Percentiles rank a stretch among this genome's conserved stretches.
phyloP scores from a whole-genome alignment of 2,329 filamentous ascomycete genomes.

The Boeremia lycopersici region DNA sequence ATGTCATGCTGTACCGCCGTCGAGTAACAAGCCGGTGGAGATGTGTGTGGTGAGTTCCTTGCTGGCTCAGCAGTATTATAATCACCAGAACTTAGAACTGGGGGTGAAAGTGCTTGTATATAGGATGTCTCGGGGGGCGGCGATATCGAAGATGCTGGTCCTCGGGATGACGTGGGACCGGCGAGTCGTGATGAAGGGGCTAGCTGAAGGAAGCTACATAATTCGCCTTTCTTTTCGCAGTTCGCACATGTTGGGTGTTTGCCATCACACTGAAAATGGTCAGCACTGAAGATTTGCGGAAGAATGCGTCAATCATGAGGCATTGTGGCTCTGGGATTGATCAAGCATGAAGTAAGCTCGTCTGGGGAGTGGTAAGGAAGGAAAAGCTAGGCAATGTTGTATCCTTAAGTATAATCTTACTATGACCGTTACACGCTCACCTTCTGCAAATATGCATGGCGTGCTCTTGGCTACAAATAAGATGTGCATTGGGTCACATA shows the following conservation, averaged over 20 bases:
- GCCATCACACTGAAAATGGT: conserved; percentile 39
- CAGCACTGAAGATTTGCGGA: conserved; percentile 13
- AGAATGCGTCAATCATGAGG: not conserved
- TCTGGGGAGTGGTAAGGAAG: too few species aligned
- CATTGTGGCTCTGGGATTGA: not conserved
- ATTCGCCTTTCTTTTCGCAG: conserved; percentile 39
- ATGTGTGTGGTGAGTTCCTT: not conserved
- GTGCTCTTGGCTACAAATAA: not conserved
- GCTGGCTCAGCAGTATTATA: not conserved
- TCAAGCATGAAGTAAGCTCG: too few species aligned
- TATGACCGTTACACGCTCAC: too few species aligned
- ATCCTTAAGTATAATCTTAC: too few species aligned
- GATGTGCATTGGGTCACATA: not conserved
- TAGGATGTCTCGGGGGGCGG: conserved; percentile 4
- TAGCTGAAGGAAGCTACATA: conserved; percentile 43
- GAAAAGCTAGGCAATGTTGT: too few species aligned
- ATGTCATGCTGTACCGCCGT: conserved; percentile 18
- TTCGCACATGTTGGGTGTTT: conserved; percentile 41
- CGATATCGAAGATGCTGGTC: conserved; percentile 17
- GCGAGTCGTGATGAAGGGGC: conserved; percentile 40
- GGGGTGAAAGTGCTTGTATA: conserved; percentile 15
- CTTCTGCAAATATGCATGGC: too few species aligned
- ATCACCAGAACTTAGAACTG: not conserved
- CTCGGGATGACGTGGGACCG: not conserved
- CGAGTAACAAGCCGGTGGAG: conserved; percentile 3